phyloP scores from a whole-genome alignment of 176 grass and related monocot species.

The Alloteropsis semialata region DNA sequence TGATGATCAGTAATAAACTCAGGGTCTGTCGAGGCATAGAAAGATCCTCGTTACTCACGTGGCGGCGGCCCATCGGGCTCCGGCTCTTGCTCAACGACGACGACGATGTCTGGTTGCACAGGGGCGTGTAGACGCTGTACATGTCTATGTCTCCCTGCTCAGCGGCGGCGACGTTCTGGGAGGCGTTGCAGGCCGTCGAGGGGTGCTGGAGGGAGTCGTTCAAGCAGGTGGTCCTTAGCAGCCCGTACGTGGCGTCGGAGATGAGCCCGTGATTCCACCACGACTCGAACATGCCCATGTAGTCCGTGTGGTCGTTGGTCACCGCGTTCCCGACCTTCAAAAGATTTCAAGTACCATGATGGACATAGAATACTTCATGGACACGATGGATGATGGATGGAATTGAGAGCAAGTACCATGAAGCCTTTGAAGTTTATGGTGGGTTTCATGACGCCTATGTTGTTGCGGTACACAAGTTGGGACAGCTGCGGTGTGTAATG shows the following conservation, averaged over 20 bases:
- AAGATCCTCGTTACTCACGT: neutral
- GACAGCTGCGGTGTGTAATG: constrained; percentile 40
- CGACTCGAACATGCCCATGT: constrained; percentile 39
- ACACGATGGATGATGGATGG: too few species aligned
- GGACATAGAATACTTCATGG: too few species aligned
- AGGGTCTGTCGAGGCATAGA: too few species aligned
- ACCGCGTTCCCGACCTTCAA: constrained; percentile 49
- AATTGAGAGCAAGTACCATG: constrained; percentile 1
- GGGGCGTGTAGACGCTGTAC: constrained; percentile 51
- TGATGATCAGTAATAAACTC: neutral
- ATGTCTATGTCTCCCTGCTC: constrained; percentile 46
- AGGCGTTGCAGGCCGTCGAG: constrained; percentile 16
- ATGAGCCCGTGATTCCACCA: constrained; percentile 63
- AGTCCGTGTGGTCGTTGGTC: constrained; percentile 35
- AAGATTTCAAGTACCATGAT: neutral
- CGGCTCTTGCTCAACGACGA: neutral
- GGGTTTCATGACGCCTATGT: neutral
- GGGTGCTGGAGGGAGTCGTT: constrained; percentile 32
- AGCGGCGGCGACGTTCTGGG: neutral
- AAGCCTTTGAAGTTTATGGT: constrained; percentile 32
- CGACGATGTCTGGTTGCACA: neutral
- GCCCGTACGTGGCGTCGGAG: constrained; percentile 35
- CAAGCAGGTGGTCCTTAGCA: constrained; percentile 3
- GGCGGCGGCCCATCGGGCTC: neutral
- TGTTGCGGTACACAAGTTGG: constrained; percentile 17